Conservation (phyloP, 345 rosid genomes). For the Bruguiera sexangula region DNA sequence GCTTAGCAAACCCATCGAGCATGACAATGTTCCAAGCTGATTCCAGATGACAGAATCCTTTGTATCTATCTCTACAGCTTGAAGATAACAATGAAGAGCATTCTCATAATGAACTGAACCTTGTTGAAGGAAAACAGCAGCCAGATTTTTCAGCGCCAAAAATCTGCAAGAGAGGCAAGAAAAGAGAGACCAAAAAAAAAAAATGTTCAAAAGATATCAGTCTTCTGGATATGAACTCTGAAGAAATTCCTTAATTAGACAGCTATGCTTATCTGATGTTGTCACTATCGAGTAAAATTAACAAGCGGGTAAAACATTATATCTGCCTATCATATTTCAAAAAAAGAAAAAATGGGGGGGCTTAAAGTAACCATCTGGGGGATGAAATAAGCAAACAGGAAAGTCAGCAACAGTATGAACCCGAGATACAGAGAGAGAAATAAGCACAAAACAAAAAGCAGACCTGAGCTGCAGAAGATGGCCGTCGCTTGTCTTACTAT, state of each 20-base stretch:
- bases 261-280: too few species aligned
- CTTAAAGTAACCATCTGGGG: neutral
- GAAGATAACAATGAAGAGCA: conserved; percentile 89
- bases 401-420: neutral
- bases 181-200: neutral
- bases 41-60: conserved; percentile 98
- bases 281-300: too few species aligned
- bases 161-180: conserved; percentile 42
- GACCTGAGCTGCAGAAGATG: conserved; percentile 92
- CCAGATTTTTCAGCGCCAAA: conserved; percentile 92
- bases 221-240: neutral
- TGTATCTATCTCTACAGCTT: conserved; percentile 94
- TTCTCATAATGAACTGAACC: conserved; percentile 75
- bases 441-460: conserved; percentile 5
- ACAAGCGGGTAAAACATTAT: too few species aligned
- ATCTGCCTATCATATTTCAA: too few species aligned
- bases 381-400: neutral
- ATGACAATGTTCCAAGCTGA: conserved; percentile 93
- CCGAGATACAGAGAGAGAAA: neutral
- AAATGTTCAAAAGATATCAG: neutral
- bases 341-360: too few species aligned
- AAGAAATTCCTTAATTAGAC: too few species aligned
- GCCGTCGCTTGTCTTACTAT: conserved; percentile 57
- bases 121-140: conserved; percentile 83
- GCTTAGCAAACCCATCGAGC: conserved; percentile 88